Percentiles rank a stretch among this genome's conserved stretches.
phyloP scores from a whole-genome alignment of 2,329 filamentous ascomycete genomes.

The Claviceps sp. region DNA sequence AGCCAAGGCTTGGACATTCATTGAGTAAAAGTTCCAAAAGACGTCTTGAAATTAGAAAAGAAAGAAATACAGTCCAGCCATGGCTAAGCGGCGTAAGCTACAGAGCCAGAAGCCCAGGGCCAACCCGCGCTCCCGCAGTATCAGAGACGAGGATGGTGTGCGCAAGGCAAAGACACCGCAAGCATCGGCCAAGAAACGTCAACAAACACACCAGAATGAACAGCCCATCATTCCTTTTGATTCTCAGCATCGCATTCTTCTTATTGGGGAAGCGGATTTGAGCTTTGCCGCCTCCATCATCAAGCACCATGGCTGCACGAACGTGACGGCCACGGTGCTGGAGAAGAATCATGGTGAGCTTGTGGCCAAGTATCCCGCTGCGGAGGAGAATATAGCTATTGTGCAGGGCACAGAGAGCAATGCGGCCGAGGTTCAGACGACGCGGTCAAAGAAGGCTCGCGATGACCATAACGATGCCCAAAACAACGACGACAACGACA shows the following conservation, averaged over 20 bases:
- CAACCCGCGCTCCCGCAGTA: background rate
- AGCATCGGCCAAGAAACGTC: constrained; percentile 2
- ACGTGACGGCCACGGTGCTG: constrained; percentile 56
- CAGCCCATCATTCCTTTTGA: constrained; percentile 53
- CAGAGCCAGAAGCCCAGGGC: constrained; percentile 9
- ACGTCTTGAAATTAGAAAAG: background rate
- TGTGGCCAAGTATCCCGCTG: constrained; percentile 61
- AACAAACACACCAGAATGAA: constrained; percentile 14
- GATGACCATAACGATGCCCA: background rate
- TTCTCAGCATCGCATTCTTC: constrained; percentile 52
- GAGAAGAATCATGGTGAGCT: constrained; percentile 47
- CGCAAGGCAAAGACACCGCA: constrained; percentile 6
- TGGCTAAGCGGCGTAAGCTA: constrained; percentile 10
- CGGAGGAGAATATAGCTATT: constrained; percentile 40
- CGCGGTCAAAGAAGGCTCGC: background rate
- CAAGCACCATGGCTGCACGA: constrained; percentile 48
- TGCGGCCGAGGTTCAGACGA: background rate
- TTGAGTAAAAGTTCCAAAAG: background rate
- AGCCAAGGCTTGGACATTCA: too few relatives aligned
- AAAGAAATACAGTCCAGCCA: background rate
- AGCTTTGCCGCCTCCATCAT: constrained; percentile 60
- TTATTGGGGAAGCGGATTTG: constrained; percentile 70
- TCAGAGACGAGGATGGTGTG: background rate
- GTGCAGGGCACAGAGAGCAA: constrained; percentile 20
- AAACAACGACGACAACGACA: background rate